A percentile compares a stretch with the other conserved stretches of the same genome.
phyloP scores from a whole-genome alignment of 2,329 filamentous ascomycete species.

The Fusarium graminum region DNA sequence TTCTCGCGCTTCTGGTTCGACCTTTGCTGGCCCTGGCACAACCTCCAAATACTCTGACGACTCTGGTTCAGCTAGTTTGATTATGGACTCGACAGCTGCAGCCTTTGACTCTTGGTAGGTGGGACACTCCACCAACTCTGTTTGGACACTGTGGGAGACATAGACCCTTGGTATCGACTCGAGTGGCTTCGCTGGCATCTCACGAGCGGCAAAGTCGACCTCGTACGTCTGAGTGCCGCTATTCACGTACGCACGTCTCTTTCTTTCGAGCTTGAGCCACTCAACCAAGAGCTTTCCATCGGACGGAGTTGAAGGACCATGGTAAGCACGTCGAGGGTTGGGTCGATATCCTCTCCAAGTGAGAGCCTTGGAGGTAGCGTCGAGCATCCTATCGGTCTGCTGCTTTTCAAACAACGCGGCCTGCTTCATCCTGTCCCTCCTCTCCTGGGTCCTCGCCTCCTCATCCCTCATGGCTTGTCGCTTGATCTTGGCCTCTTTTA shows the following conservation, averaged over 20 bases:
- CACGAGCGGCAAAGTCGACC: background rate
- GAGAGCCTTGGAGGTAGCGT: background rate
- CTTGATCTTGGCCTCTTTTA: constrained; percentile 6
- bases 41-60: too few relatives aligned
- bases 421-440: constrained; percentile 1
- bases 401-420: constrained; percentile 4
- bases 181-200: background rate
- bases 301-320: background rate
- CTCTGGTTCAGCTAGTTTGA: too few relatives aligned
- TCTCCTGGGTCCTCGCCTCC: background rate
- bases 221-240: constrained; percentile 23
- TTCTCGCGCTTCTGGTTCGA: background rate
- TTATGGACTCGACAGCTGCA: background rate
- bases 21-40: too few relatives aligned
- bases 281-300: background rate
- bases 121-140: background rate
- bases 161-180: background rate
- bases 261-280: background rate
- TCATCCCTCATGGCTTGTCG: constrained; percentile 9
- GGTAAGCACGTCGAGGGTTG: background rate
- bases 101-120: constrained; percentile 1
- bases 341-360: background rate
- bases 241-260: background rate
- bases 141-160: constrained; percentile 9
- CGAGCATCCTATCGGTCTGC: background rate